Base-by-base conservation (phyloP, 805 yeast genomes). In the Candida easanensis region DNA sequence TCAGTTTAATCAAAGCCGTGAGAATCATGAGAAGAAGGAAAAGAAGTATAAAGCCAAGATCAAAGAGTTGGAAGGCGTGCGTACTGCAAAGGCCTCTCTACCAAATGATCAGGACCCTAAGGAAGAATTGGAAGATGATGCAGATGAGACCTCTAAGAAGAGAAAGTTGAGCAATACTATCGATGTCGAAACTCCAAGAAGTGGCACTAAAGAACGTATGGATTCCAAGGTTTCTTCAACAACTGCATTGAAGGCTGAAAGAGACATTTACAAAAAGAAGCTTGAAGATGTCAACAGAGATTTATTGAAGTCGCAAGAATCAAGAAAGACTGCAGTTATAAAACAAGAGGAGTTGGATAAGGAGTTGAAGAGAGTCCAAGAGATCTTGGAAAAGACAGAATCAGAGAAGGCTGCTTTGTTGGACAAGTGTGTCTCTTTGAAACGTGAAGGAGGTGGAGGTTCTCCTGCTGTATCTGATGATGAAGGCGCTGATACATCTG, bases 1-100 rank as follows among this genome's bases (percentile, higher is more conserved):
- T 62, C 32, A 38, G 14, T 47, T 39, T 36, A 31, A 50, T 26
- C 56, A 57, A 0, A 27, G n/a, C 5, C 18, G 11, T 9, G 23
- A 15, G 27, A 15, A 27, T 20, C 3, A 14, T 8, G 13, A 14
- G n/a, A 14, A 20, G 19, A 19, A 15, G 9, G 27, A 27, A 19
- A 4, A 4, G 11, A 20, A 32, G 34, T 32, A 4, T 7, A 32
- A 15, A 13, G 14, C 18, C 4, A 20, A 8, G 36, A 21, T 33
- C 27, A 22, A 33, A n/a, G 13, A n/a, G 4, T 10, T 33, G 20
- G 19, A 33, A 33, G 36, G 27, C 8, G 22, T 22, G 4, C 15
- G 9, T n/a, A 11, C n/a, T 4, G 11, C 21, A n/a, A 33, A 19
- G 21, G 27, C 26, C n/a, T 6, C 17, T 11, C n/a, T 22, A 5